phyloP scores from a whole-genome alignment of 2,329 filamentous ascomycete genomes.

The Cercospora beticola region DNA sequence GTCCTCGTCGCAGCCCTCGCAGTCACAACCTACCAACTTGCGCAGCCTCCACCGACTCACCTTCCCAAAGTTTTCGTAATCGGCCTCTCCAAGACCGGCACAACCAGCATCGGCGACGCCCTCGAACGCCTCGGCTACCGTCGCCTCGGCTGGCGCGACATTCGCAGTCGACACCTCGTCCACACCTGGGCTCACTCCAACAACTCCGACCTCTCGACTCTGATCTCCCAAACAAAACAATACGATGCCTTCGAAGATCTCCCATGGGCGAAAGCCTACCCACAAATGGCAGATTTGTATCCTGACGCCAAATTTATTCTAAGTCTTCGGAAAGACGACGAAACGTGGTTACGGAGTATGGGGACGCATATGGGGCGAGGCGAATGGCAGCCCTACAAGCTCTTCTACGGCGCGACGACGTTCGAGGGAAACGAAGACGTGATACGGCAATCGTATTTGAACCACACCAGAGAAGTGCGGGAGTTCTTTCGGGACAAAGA shows the following conservation, averaged over 20 bases:
- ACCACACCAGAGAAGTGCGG: slow-evolving; percentile 28
- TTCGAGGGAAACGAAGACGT: slow-evolving; percentile 29
- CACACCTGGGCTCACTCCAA: slow-evolving; percentile 28
- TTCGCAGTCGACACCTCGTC: slow-evolving; percentile 34
- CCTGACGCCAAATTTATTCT: slow-evolving; percentile 35
- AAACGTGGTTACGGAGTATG: slow-evolving; percentile 35
- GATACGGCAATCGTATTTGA: slow-evolving; percentile 28
- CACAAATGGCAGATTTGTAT: slow-evolving; percentile 32
- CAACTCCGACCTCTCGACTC: slow-evolving; percentile 26
- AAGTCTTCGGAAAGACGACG: slow-evolving; percentile 33
- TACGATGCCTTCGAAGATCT: slow-evolving; percentile 37
- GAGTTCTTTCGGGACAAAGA: slow-evolving; percentile 27
- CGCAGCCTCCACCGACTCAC: slow-evolving; percentile 27
- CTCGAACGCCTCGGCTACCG: slow-evolving; percentile 33
- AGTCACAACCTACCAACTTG: slow-evolving; percentile 15
- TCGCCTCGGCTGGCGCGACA: slow-evolving; percentile 36
- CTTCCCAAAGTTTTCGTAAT: slow-evolving; percentile 36
- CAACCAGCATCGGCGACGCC: slow-evolving; percentile 36
- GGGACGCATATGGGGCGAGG: slow-evolving; percentile 31
- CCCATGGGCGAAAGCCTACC: slow-evolving; percentile 35
- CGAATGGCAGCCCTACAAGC: slow-evolving; percentile 28
- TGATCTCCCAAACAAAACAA: slow-evolving; percentile 29
- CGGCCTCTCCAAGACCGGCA: slow-evolving; percentile 36
- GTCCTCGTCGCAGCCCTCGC: neutral
- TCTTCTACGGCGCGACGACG: slow-evolving; percentile 31